These are phyloP conservation scores for Astrothelium macrocarpum DNA, from an alignment of 495 filamentous ascomycete species.

Conservation along the genomic window DNA sequence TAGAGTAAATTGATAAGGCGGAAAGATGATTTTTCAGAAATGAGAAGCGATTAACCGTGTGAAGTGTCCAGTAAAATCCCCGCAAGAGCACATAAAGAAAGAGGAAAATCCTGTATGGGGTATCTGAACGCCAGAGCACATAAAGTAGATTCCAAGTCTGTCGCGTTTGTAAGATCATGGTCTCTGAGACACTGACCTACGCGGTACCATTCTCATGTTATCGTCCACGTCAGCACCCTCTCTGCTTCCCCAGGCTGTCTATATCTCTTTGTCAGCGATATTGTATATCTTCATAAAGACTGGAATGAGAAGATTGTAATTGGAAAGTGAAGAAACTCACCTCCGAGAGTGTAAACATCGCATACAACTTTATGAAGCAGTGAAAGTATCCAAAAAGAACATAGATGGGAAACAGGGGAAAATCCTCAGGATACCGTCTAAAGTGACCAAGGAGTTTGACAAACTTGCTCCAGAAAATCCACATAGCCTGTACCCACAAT, in stretches of 20 bases:
- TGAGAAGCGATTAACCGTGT: neutral
- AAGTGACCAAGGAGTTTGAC: constrained; percentile 54
- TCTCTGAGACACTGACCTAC: constrained; percentile 9
- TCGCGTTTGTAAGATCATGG: neutral
- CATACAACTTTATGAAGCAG: constrained; percentile 52
- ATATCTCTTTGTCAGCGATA: constrained; percentile 17
- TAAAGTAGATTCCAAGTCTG: neutral
- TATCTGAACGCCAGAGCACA: neutral
- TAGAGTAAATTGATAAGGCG: too few species aligned
- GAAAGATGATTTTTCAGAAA: neutral
- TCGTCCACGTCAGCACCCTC: constrained; percentile 57
- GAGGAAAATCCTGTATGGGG: neutral
- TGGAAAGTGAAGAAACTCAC: constrained; percentile 23
- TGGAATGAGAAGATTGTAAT: neutral
- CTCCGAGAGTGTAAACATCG: constrained; percentile 43
- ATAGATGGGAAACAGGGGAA: constrained; percentile 44
- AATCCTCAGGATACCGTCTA: constrained; percentile 46
- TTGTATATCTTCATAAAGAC: constrained; percentile 23
- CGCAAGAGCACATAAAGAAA: neutral
- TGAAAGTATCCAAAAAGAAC: constrained; percentile 54
- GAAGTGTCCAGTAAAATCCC: neutral
- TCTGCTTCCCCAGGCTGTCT: constrained; percentile 64
- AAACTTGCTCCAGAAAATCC: constrained; percentile 45
- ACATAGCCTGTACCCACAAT: constrained; percentile 27
- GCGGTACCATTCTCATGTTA: constrained; percentile 40